Evolutionary conservation across 768 basidiomycete genomes (phyloP), one percentile per base, ranked within the genome.

Genomic region (Lactarius psammicola): DNA sequence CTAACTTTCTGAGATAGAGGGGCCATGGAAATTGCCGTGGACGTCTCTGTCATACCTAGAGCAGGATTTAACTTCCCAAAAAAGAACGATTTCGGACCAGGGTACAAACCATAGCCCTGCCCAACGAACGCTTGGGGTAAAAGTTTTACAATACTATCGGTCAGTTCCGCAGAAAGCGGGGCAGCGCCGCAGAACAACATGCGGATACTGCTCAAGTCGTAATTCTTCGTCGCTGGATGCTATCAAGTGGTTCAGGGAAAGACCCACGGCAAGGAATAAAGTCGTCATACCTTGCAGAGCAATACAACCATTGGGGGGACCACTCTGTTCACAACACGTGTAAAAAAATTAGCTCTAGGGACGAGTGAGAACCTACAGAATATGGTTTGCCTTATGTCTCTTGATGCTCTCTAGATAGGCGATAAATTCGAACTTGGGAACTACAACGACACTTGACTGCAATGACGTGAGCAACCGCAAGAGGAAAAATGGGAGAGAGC

Each of bases 21-120:
- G 74, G 81, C 84, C 78, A 87, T 80, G 23, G 79, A 73, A 13
- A 82, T 77, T 2, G 82, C 79, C 0, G 86, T 85, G 59, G 79
- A 79, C 0, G 85, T 81, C 72, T 91, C 89, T 0, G 89, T 91
- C 85, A 88, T 83, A 17, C 89, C 88, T 89, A 18, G 42, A 30
- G 10, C 42, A 49, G 9, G n/a, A 18, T 6, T 64, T 2, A 40
- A 42, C 23, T 3, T 38, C 40, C 49, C 5, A 23, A 6, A 23
- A 26, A 36, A 38, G 44, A 2, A 34, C 5, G 6, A 58, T 55
- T 26, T 42, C 13, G 2, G 13, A 28, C 7, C 8, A 26, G 44
- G 23, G 42, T 4, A 65, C 74, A 31, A 62, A 83, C 86, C 87
- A 61, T 85, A 87, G 9, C 81, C 83, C 73, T 88, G 87, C 4